Evolutionary conservation across 768 basidiomycete genomes (phyloP), one percentile per base, ranked within the genome.

Genomic region (Mycena floridula): DNA sequence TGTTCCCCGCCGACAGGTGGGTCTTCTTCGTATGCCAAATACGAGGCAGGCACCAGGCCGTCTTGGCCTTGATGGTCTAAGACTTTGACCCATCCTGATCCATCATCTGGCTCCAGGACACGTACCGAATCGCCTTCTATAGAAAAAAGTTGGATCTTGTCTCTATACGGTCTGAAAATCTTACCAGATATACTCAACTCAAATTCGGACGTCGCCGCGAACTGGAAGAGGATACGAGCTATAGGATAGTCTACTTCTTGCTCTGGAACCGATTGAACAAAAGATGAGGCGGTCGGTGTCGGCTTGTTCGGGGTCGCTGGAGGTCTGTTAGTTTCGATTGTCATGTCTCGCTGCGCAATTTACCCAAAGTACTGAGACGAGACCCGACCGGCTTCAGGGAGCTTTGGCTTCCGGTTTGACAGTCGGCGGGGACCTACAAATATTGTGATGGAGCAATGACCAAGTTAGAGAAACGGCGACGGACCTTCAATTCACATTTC

Each of bases 51-150:
- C 9, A 90, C 81, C 30, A 91, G 76, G 7, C 89, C 89, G 52
- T 76, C 75, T 44, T 71, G 70, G 47, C 80, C 78, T n/a, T 61
- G 59, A 28, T 63, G 55, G 54, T 85, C 74, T 20, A 63, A 59
- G 7, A 90, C 85, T 58, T 91, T 91, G 9, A 85, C 76, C 89
- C 89, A 91, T 2, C 89, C 89, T 13, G 86, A 88, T 9, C 87
- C 88, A 53, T 90, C 89, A 48, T 92, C 88, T 48, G 81, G 76
- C 57, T 92, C 89, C 16, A 88, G 57, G 28, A 93, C 69, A 45
- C 72, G 70, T 13, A 94, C 82, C 4, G 57, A 60, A 28, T 66
- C 59, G 22, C 84, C 87, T 65, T 86, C 88, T 84, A 59, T 47
- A 25, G 24, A 39, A 48, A 24, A 46, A 26, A 40, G 45, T 52